Evolutionary conservation across 345 rosid species (phyloP), one percentile per base, ranked within the genome.

Genomic region (Salix brachista): DNA sequence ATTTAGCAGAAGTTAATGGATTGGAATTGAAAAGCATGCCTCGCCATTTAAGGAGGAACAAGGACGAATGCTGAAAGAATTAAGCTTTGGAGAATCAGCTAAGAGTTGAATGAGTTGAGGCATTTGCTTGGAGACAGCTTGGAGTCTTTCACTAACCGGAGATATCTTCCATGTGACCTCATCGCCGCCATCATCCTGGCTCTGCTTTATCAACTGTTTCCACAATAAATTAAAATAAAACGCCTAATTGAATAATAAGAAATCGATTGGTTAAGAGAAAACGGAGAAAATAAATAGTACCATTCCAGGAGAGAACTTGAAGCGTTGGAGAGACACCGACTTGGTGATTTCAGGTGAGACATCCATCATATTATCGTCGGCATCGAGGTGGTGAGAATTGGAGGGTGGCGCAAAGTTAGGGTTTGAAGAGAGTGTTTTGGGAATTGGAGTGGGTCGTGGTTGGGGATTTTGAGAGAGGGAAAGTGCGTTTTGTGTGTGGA

Each of bases 151-250:
- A 71, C 89, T 91, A 72, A 96, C 91, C 0, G 99, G 99, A 85
- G 99, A 92, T 78, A 93, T 85, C 90, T 87, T 96, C 99, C 99
- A 96, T 10, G 94, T 91, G 39, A 96, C 81, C 83, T 90, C 97
- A 50, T 90, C 98, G 30, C 84, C 90, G 34, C 89, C 91, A 76
- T 96, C 99, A 81, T 91, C 91, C 81, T 96, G 99, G 82, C 94
- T 96, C 86, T 90, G 99, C 88, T 88, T 89, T 79, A 96, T 89
- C 90, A 93, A 82, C 97, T 92, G 81, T 39, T 26, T 48, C 72
- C 52, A 48, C 50, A 44, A 44, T 44, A 44, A 3, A 44, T 44
- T 44, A 44, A 44, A 44, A 44, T 13, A 44, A 44, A 44, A 12
- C 17, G 17, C 50, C 18, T 44, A 44, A 44, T 13, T 44, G 17